Base-by-base conservation (phyloP, 257 asterid genomes). In the Linaria vulgaris region DNA sequence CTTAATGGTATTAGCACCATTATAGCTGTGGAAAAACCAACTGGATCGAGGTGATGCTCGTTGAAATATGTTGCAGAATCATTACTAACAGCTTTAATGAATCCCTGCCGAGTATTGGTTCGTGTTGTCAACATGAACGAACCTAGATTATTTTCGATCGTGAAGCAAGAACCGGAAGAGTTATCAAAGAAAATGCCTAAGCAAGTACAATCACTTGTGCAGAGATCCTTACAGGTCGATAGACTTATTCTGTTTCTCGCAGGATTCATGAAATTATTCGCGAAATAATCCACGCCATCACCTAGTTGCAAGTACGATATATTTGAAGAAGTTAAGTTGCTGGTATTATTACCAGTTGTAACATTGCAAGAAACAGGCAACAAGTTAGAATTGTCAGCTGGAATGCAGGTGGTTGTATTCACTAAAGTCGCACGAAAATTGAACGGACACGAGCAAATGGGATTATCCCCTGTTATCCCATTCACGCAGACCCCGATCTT, bases 121-220 rank as follows among this genome's bases (percentile, higher is more conserved):
- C 56, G 47, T 0, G 45, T 4, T 11, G 48, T 69, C 57, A 69
- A 45, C 71, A 82, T 67, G 25, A 90, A 39, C 3, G 95, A 88
- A 15, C 98, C 94, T n/a, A 88, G 39, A 4, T 75, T 63, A 16
- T 79, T 76, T 37, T 45, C 69, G 43, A 86, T 62, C 57, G 61
- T 70, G 57, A 82, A 83, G 69, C 98, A 91, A 23, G 87, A 79
- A 25, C 94, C 83, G 1, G 91, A 73, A 4, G 88, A 71, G 66
- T 81, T 73, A 1, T 77, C 79, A 17, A 67, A 72, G 80, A 85
- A 91, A 46, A 91, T 12, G 3, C 84, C 96, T 46, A 78, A 70
- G 66, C 97, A 91, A 61, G 86, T 11, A 50, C 97, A 91, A 43
- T 85, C 74, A 20, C 19, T 65, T 4, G 95, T 72, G 63, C 96